Evolutionary conservation across 768 basidiomycete genomes (phyloP), one percentile per base, ranked within the genome.

Genomic region (Mycena polygramma): DNA sequence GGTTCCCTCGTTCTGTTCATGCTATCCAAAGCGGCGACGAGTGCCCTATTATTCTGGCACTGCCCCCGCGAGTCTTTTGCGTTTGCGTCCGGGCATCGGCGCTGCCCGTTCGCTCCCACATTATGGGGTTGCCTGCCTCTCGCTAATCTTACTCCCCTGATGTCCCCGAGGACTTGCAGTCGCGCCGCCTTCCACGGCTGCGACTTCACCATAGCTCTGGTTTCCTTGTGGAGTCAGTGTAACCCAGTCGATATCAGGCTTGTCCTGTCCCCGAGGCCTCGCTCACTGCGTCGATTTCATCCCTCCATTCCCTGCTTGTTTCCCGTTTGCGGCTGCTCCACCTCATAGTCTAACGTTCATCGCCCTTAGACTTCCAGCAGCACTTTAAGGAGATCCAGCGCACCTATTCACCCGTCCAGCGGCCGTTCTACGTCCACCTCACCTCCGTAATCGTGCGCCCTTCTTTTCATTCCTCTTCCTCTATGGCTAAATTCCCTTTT

Each of bases 311-410:
- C 41, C 10, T 15, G 41, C 41, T 41, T 41, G 30, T 30, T 30
- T 30, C 30, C 20, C 59, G 20, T 54, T 46, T 13, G 53, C 20
- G 22, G 35, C 26, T 55, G 15, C 46, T 41, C 45, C 36, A 49
- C 30, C 51, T 37, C 15, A 45, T n/a, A 1, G 22, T 41, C 69
- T 65, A 19, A 64, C 53, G 30, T 30, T 30, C 30, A 30, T 4
- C 39, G 7, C 3, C 24, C 13, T 63, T 41, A 94, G 93, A 94
- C 78, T 93, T 95, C 79, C 90, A 91, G 73, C 88, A 91, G 67
- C 92, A 94, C 76, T 94, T 95, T 79, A 92, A 88, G 76, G 93
- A 94, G 62, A 91, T 93, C 45, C 85, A 86, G 54, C 89, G 86
- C 71, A 83, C 85, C 52, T 81, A 85, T 71, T 93, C 93, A 1